Evolutionary conservation across 1,284 basidiomycete genomes (phyloP).

Genomic region (Cryptococcus wingfieldii): DNA sequence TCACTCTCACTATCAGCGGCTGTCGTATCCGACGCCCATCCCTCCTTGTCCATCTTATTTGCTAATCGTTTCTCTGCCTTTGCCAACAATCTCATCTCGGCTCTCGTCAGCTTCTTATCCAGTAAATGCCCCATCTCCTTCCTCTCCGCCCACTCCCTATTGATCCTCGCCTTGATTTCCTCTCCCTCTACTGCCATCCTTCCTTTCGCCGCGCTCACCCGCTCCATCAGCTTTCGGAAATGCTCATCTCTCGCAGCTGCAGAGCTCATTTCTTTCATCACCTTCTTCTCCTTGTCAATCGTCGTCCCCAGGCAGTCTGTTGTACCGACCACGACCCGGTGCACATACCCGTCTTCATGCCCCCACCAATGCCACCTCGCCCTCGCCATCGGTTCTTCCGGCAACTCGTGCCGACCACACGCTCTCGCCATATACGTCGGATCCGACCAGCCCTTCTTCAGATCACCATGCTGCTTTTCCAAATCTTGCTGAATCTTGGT

Average conservation of each 20-base stretch:
- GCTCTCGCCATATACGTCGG: slow-evolving; percentile 8
- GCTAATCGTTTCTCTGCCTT: neutral
- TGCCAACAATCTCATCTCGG: neutral
- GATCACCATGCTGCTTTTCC: slow-evolving; percentile 17
- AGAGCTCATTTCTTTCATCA: slow-evolving; percentile 1
- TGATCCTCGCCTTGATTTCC: neutral
- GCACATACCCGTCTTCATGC: slow-evolving; percentile 5
- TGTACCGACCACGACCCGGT: neutral
- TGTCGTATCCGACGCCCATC: neutral
- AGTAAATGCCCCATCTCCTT: neutral
- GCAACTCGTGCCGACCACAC: slow-evolving; percentile 14
- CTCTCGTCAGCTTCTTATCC: neutral
- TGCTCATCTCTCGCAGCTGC: neutral
- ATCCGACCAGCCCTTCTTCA: slow-evolving; percentile 15
- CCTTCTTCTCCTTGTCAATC: slow-evolving; percentile 2
- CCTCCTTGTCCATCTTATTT: neutral
- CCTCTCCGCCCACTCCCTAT: neutral
- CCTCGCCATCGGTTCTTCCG: slow-evolving; percentile 10
- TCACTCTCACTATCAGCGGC: neutral
- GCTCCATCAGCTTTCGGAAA: neutral
- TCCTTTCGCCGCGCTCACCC: neutral
- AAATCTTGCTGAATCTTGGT: slow-evolving; percentile 3
- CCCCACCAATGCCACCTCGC: slow-evolving; percentile 17
- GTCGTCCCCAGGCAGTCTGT: neutral
- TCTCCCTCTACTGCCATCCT: neutral